phyloP scores from a whole-genome alignment of 805 yeast genomes.

The Saturnispora dispora region DNA sequence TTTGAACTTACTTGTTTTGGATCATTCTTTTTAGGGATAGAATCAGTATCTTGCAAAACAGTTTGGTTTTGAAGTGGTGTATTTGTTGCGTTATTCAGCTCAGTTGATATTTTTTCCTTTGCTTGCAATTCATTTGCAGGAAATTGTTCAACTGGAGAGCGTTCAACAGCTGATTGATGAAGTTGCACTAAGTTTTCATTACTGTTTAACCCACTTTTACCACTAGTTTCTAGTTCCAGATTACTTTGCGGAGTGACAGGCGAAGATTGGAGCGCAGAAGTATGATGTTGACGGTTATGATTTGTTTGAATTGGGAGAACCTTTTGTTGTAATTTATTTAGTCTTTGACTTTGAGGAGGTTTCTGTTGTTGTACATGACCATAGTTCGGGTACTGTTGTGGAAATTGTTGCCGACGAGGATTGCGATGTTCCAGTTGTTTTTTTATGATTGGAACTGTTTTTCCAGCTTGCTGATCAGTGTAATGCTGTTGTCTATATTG shows the following conservation, averaged over 20 bases:
- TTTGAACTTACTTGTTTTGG: not conserved
- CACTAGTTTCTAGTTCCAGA: not conserved
- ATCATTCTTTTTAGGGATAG: not conserved
- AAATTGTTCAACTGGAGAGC: not conserved
- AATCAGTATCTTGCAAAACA: not conserved
- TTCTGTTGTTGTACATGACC: not conserved
- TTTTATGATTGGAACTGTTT: not conserved
- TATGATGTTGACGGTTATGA: not conserved
- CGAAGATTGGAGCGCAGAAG: not conserved
- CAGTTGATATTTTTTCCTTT: not conserved
- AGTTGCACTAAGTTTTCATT: not conserved
- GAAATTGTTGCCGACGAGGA: constrained; percentile 7
- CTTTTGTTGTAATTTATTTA: constrained; percentile 12
- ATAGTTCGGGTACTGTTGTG: constrained; percentile 5
- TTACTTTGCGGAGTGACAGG: not conserved
- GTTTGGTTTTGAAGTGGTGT: not conserved
- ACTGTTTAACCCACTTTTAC: not conserved
- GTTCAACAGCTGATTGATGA: not conserved
- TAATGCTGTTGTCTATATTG: constrained; percentile 1
- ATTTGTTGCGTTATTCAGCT: not conserved
- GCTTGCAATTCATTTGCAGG: not conserved
- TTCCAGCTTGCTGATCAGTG: not conserved
- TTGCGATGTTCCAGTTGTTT: not conserved
- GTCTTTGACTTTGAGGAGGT: constrained; percentile 11
- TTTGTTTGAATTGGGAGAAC: constrained; percentile 7